phyloP scores from a whole-genome alignment of 2,329 filamentous ascomycete species.

The Aspergillus novoparasiticus region DNA sequence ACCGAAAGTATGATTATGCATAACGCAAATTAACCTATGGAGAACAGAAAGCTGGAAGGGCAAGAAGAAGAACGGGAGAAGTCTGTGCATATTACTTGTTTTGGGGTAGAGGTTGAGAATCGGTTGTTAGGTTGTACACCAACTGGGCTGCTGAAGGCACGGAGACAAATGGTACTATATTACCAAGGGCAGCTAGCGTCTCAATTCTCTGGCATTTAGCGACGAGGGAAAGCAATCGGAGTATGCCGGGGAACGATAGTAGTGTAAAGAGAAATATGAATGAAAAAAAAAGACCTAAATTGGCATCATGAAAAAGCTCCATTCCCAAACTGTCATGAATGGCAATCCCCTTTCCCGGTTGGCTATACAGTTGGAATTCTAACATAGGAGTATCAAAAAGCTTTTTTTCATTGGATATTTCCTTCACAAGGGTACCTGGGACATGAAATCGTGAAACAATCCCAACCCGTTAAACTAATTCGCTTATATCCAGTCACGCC shows the following conservation, averaged over 20 bases:
- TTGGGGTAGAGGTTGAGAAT: neutral
- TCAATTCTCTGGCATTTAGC: neutral
- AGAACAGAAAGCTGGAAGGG: neutral
- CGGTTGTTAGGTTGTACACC: neutral
- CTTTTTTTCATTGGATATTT: slow-evolving; percentile 45
- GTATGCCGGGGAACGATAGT: neutral
- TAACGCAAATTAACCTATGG: neutral
- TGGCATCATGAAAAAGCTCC: slow-evolving; percentile 18
- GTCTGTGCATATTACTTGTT: neutral
- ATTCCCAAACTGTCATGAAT: slow-evolving; percentile 9
- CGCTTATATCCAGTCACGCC: slow-evolving; percentile 42
- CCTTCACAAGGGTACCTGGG: slow-evolving; percentile 44
- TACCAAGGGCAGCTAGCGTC: too few relatives aligned
- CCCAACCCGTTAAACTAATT: slow-evolving; percentile 39
- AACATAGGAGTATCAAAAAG: slow-evolving; percentile 37
- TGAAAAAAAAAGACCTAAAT: slow-evolving; percentile 14
- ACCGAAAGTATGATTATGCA: neutral
- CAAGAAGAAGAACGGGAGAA: neutral
- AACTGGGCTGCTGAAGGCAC: neutral
- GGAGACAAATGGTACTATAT: neutral
- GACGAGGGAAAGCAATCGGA: neutral
- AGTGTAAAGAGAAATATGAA: slow-evolving; percentile 4
- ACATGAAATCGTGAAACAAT: slow-evolving; percentile 46
- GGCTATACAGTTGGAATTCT: slow-evolving; percentile 24
- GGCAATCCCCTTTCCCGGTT: slow-evolving; percentile 1